These are phyloP conservation scores for Coprinellus aureogranulatus DNA, from an alignment of 768 basidiomycete genomes.

Conservation along the genomic window DNA sequence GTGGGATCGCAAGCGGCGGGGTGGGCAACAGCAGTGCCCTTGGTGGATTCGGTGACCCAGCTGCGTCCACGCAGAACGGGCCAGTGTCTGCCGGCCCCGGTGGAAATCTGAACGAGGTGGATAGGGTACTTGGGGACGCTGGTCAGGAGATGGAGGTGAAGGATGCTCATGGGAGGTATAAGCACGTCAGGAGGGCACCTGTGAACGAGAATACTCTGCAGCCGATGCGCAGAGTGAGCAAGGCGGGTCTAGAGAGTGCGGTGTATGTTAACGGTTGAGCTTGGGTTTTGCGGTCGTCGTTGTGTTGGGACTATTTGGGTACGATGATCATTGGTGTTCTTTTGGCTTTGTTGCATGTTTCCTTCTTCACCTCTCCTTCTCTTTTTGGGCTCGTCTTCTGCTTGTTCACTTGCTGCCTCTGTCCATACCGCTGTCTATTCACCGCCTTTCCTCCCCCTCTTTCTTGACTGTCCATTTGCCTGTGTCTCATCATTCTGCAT, in stretches of 20 bases:
- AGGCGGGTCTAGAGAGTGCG: slow-evolving; percentile 86
- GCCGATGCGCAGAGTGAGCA: slow-evolving; percentile 86
- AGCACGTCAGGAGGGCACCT: slow-evolving; percentile 83
- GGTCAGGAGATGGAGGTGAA: slow-evolving; percentile 88
- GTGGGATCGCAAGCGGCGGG: slow-evolving; percentile 19
- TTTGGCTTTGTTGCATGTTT: too few relatives aligned
- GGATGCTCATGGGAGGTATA: slow-evolving; percentile 79
- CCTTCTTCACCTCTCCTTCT: too few relatives aligned
- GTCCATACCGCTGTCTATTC: too few relatives aligned
- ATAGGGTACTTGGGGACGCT: slow-evolving; percentile 56
- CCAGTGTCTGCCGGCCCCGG: slow-evolving; percentile 19
- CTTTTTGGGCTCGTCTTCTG: too few relatives aligned
- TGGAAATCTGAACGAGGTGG: slow-evolving; percentile 26
- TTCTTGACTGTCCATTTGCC: too few relatives aligned
- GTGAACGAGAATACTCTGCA: slow-evolving; percentile 87
- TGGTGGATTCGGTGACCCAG: not conserved
- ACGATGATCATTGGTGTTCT: too few relatives aligned
- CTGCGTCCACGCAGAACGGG: not conserved
- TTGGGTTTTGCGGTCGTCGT: too few relatives aligned
- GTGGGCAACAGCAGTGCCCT: not conserved
- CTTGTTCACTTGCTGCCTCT: too few relatives aligned
- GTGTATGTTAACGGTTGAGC: slow-evolving; percentile 19
- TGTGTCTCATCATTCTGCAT: too few relatives aligned
- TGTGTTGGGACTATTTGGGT: too few relatives aligned
- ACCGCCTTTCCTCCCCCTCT: too few relatives aligned